Percentiles rank a stretch among this genome's conserved stretches.
Conservation (phyloP, 192 early-diverging fungal genomes). For the Allomyces macrogynus region DNA sequence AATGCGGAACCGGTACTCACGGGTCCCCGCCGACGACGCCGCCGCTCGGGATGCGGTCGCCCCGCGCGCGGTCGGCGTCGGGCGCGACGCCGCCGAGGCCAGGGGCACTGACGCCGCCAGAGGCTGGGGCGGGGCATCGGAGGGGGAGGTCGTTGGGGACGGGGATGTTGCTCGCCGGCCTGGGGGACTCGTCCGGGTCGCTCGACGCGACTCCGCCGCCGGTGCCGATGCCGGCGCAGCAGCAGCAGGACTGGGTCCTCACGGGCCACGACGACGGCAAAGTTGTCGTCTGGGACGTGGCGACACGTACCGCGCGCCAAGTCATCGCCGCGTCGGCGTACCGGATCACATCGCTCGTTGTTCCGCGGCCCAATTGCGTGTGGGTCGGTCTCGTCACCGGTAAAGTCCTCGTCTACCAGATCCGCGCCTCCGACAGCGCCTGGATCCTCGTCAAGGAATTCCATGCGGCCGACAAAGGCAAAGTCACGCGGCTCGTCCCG, state of each 20-base stretch:
- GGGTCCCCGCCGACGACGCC: background rate
- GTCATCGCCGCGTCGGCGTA: background rate
- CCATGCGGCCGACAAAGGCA: background rate
- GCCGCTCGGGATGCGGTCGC: background rate
- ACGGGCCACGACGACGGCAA: background rate
- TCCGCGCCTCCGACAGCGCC: background rate
- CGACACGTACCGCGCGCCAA: background rate
- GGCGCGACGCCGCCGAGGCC: no score
- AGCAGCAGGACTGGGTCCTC: background rate
- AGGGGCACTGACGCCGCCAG: no score
- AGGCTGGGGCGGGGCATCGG: no score
- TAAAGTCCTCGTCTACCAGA: background rate
- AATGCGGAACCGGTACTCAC: background rate
- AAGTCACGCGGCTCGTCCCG: background rate
- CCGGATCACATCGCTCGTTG: background rate
- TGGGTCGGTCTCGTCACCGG: background rate
- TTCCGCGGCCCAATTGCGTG: background rate
- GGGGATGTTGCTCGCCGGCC: no score
- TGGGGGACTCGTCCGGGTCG: no score
- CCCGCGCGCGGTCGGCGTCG: no score
- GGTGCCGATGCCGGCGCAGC: background rate
- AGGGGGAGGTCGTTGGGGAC: no score
- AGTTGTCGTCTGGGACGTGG: background rate
- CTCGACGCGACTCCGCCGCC: background rate
- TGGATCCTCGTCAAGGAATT: background rate